Percentiles rank a stretch among this genome's conserved stretches.
These are phyloP conservation scores for Claviceps purpurea DNA, from an alignment of 2,329 filamentous ascomycete genomes.

Conservation along the genomic window DNA sequence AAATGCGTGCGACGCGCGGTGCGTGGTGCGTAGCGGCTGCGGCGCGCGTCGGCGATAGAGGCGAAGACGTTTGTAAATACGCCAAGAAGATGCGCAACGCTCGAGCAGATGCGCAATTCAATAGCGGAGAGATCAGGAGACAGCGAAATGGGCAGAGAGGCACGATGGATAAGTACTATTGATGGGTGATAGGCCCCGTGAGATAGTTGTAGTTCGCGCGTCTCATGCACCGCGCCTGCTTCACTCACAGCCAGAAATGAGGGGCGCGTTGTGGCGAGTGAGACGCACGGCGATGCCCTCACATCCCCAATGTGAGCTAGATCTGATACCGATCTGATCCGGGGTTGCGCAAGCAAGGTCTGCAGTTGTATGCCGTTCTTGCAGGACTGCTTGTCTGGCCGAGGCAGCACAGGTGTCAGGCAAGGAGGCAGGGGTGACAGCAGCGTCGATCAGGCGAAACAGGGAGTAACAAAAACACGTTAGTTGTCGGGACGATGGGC, in stretches of 20 bases:
- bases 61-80: background rate
- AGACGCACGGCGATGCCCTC: conserved; percentile 5
- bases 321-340: background rate
- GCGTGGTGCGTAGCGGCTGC: background rate
- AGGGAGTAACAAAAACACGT: background rate
- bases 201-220: background rate
- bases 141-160: background rate
- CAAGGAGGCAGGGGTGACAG: background rate
- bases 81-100: background rate
- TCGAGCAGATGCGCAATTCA: background rate
- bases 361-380: background rate
- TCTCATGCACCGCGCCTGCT: background rate
- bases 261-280: background rate
- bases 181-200: background rate
- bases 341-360: background rate
- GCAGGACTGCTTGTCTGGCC: background rate
- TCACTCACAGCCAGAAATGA: background rate
- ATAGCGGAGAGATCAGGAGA: background rate
- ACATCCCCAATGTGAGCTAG: background rate
- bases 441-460: background rate
- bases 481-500: background rate
- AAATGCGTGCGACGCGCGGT: background rate
- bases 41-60: background rate
- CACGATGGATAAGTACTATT: background rate
- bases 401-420: background rate